Base-by-base conservation (phyloP, 768 basidiomycete species). In the Leccinellum luteum region DNA sequence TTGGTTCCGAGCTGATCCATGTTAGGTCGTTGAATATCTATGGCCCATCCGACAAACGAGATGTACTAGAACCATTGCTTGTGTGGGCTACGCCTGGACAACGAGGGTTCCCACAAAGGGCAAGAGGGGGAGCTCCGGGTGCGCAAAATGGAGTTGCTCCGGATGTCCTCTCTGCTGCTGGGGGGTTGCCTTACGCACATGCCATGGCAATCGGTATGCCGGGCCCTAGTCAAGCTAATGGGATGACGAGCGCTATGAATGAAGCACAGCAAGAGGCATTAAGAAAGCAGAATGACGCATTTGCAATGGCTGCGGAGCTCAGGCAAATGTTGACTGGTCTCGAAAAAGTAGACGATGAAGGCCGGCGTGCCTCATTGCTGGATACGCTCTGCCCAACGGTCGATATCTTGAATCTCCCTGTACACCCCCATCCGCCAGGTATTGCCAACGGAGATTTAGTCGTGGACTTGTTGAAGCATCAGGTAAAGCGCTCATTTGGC, bases 391-490 rank as follows among this genome's bases (percentile, higher is more conserved):
- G 85, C 62, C 77, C 83, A 8, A 78, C 76, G 6, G 84, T 86
- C 28, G 93, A 96, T 69, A 77, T 94, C 15, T 69, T 90, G 32
- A 81, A 81, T 45, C 74, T 95, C 25, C 91, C 92, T 1, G 65
- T 80, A 6, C 85, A 92, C 65, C 82, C 85, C 12, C 78, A 77
- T 60, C 91, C 93, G 0, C 92, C 94, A 1, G 81, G 92, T 3
- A 77, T 82, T 23, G 78, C 75, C 25, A 87, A 73, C 48, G 90
- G 89, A 2, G 76, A 88, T 23, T 68, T 96, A 52, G 76, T 77
- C 19, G 86, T 90, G 17, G 81, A 95, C 66, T 74, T 96, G 48
- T 68, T 96, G 27, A 89, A 83, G 59, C 94, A 95, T 64, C 94
- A 96, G 79, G 92, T 88, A 41, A 45, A 51, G 14, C 3, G 38